Conservation (phyloP, 371 early-diverging fungal genomes). For the Apophysomyces elegans region DNA sequence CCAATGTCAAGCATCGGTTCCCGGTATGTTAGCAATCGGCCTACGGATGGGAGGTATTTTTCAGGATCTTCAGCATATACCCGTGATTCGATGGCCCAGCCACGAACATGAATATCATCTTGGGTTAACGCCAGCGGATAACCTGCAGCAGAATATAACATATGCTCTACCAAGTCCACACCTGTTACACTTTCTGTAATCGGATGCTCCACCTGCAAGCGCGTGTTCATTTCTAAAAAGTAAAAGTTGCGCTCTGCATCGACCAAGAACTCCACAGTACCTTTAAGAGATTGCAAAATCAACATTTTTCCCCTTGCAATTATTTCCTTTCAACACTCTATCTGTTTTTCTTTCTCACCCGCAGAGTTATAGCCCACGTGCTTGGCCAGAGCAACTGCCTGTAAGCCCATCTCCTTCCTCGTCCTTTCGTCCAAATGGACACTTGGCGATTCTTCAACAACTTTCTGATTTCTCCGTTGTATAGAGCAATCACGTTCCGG, state of each 20-base stretch:
- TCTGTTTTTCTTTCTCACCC: conserved; percentile 40
- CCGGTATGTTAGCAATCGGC: conserved; percentile 56
- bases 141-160: conserved; percentile 82
- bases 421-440: conserved; percentile 66
- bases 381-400: conserved; percentile 80
- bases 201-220: conserved; percentile 96
- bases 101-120: conserved; percentile 66
- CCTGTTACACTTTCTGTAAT: conserved; percentile 95
- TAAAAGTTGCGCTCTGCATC: conserved; percentile 73
- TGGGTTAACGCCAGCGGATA: conserved; percentile 61
- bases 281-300: conserved; percentile 18
- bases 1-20: conserved; percentile 23
- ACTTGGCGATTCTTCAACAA: conserved; percentile 82
- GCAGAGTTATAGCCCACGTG: conserved; percentile 86
- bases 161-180: conserved; percentile 92
- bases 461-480: conserved; percentile 91
- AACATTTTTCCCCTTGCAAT: background rate
- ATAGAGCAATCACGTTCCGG: conserved; percentile 93
- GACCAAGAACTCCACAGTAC: conserved; percentile 81
- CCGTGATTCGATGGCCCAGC: conserved; percentile 88
- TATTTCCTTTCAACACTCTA: background rate
- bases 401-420: conserved; percentile 80
- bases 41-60: conserved; percentile 91
- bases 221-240: conserved; percentile 91
- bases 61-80: conserved; percentile 93